phyloP scores from a whole-genome alignment of 495 filamentous ascomycete species.

The Tuber melanosporum region DNA sequence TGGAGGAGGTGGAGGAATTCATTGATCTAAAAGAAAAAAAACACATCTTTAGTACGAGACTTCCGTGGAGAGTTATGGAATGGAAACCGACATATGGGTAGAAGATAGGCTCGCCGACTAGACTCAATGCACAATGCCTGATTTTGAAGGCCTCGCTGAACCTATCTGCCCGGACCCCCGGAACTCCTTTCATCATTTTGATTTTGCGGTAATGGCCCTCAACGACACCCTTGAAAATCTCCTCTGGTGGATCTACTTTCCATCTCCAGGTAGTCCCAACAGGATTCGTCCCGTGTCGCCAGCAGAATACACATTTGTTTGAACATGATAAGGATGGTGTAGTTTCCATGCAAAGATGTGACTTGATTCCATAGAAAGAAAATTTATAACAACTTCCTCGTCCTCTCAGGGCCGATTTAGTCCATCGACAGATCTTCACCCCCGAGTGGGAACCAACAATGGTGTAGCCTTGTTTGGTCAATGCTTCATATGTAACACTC shows the following conservation, averaged over 20 bases:
- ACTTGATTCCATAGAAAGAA: slow-evolving; percentile 92
- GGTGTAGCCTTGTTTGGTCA: slow-evolving; percentile 93
- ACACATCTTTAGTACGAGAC: slow-evolving; percentile 8
- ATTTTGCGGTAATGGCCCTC: slow-evolving; percentile 93
- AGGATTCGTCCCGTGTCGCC: slow-evolving; percentile 94
- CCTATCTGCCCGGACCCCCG: slow-evolving; percentile 82
- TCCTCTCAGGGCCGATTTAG: slow-evolving; percentile 92
- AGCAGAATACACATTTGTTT: slow-evolving; percentile 98
- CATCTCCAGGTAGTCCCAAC: slow-evolving; percentile 95
- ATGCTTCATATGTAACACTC: slow-evolving; percentile 75
- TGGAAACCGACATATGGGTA: slow-evolving; percentile 56
- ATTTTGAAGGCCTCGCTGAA: slow-evolving; percentile 91
- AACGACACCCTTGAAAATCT: slow-evolving; percentile 84
- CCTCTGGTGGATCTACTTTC: slow-evolving; percentile 81
- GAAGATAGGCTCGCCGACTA: slow-evolving; percentile 96
- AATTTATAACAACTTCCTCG: slow-evolving; percentile 95
- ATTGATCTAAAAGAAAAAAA: slow-evolving; percentile 59
- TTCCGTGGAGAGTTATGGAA: not conserved
- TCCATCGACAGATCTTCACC: slow-evolving; percentile 97
- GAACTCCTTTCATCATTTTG: slow-evolving; percentile 89
- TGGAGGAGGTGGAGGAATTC: slow-evolving; percentile 77
- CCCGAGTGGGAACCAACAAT: slow-evolving; percentile 94
- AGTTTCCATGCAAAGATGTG: slow-evolving; percentile 95
- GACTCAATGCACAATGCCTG: slow-evolving; percentile 78
- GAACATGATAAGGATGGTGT: slow-evolving; percentile 91